phyloP scores from a whole-genome alignment of 2,329 filamentous ascomycete genomes.

The Talaromyces pinophilus region DNA sequence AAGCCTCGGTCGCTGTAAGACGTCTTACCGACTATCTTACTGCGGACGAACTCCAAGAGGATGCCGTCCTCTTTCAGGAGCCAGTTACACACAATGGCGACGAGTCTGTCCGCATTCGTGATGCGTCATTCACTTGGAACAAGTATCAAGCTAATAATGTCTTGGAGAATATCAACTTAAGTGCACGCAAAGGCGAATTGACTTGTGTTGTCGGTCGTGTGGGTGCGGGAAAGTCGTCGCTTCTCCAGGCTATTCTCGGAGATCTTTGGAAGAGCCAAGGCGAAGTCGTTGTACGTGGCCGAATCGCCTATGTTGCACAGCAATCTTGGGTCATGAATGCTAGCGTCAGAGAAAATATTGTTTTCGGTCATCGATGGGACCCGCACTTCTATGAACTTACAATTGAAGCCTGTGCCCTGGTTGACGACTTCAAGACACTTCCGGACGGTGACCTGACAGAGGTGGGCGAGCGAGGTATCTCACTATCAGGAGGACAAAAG shows the following conservation, averaged over 20 bases:
- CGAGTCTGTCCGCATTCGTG: conserved; percentile 77
- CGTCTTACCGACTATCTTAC: conserved; percentile 81
- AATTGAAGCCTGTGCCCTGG: conserved; percentile 82
- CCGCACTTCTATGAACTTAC: conserved; percentile 92
- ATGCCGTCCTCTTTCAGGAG: conserved; percentile 72
- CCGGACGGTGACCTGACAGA: conserved; percentile 96
- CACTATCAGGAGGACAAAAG: conserved; percentile 92
- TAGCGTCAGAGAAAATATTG: conserved; percentile 92
- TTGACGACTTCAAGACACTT: conserved; percentile 87
- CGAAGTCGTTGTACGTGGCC: conserved; percentile 77
- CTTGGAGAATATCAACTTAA: conserved; percentile 82
- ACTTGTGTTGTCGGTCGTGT: conserved; percentile 92
- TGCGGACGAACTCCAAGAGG: conserved; percentile 84
- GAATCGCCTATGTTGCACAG: conserved; percentile 88
- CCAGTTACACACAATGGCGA: conserved; percentile 76
- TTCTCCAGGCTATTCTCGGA: conserved; percentile 83
- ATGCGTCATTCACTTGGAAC: conserved; percentile 94
- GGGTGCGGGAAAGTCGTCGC: conserved; percentile 91
- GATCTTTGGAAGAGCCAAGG: conserved; percentile 90
- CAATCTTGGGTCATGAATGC: conserved; percentile 97
- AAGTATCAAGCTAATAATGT: conserved; percentile 68
- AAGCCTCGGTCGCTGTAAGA: conserved; percentile 87
- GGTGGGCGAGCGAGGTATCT: conserved; percentile 95
- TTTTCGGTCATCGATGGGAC: conserved; percentile 94
- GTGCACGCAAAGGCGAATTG: conserved; percentile 86